A percentile compares a stretch with the other conserved stretches of the same genome.
phyloP scores from a whole-genome alignment of 768 basidiomycete genomes.

The Phlebiopsis gigantea region DNA sequence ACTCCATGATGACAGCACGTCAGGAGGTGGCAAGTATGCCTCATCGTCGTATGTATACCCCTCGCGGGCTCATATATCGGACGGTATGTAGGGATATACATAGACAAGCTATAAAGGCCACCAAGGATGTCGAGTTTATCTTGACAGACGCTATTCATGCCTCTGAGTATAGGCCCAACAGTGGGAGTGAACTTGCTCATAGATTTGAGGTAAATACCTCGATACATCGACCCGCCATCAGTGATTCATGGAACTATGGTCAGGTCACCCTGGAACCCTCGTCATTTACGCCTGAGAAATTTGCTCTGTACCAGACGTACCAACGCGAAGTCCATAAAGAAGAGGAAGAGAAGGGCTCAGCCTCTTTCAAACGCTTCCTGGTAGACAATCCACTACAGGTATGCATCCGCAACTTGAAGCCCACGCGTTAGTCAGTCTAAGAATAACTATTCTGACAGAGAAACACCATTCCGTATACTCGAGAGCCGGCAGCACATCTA shows the following conservation, averaged over 20 bases:
- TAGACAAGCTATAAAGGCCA: constrained; percentile 2
- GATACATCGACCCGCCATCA: not conserved
- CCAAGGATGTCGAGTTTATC: constrained; percentile 28
- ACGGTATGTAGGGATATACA: not conserved
- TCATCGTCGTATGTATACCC: not conserved
- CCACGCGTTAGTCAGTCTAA: too few species aligned
- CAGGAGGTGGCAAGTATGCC: constrained; percentile 23
- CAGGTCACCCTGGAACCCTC: constrained; percentile 77
- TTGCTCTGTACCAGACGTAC: constrained; percentile 68
- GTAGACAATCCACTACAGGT: constrained; percentile 75
- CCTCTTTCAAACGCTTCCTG: constrained; percentile 67
- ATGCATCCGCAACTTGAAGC: constrained; percentile 19
- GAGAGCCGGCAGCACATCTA: constrained; percentile 46
- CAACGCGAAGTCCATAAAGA: constrained; percentile 79
- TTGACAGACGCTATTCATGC: constrained; percentile 48
- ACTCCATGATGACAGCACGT: constrained; percentile 23
- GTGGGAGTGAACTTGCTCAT: constrained; percentile 35
- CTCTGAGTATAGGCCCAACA: constrained; percentile 39
- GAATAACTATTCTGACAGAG: constrained; percentile 31
- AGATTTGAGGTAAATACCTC: constrained; percentile 48
- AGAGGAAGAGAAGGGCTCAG: constrained; percentile 34
- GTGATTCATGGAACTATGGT: not conserved
- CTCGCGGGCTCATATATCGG: not conserved
- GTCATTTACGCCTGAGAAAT: constrained; percentile 77
- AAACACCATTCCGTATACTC: constrained; percentile 56